phyloP scores from a whole-genome alignment of 371 early-diverging fungal species.

The Zychaea mexicana region DNA sequence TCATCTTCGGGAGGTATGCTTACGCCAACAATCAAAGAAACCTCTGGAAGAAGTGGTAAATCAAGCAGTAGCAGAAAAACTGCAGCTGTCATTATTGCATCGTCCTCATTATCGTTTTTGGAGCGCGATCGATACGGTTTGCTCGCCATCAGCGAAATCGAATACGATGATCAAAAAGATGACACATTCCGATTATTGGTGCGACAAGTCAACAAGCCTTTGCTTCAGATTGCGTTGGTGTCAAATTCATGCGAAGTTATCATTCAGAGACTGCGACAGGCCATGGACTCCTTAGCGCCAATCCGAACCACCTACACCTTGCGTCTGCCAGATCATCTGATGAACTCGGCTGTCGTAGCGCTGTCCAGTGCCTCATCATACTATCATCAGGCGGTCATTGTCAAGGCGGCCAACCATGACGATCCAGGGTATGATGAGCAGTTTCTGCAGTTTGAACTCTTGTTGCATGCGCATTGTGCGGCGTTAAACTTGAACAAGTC shows the following conservation, averaged over 20 bases:
- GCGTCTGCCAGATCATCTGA: slow-evolving; percentile 20
- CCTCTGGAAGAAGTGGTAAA: not conserved
- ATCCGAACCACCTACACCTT: slow-evolving; percentile 9
- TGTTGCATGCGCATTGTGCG: slow-evolving; percentile 40
- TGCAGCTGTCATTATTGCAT: not conserved
- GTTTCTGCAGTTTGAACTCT: slow-evolving; percentile 14
- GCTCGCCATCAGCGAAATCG: slow-evolving; percentile 30
- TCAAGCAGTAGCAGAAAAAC: not conserved
- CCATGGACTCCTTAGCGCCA: slow-evolving; percentile 28
- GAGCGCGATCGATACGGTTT: slow-evolving; percentile 45
- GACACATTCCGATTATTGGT: slow-evolving; percentile 38
- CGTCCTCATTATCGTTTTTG: not conserved
- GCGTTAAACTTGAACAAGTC: slow-evolving; percentile 44
- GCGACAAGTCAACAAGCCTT: slow-evolving; percentile 23
- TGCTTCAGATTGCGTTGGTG: slow-evolving; percentile 29
- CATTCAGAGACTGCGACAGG: slow-evolving; percentile 33
- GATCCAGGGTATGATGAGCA: slow-evolving; percentile 7
- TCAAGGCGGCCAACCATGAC: not conserved
- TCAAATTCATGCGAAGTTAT: slow-evolving; percentile 35
- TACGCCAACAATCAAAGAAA: slow-evolving; percentile 10
- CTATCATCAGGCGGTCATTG: not conserved
- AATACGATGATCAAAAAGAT: slow-evolving; percentile 28
- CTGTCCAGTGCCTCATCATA: not conserved
- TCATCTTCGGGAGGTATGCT: not conserved
- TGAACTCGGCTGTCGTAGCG: not conserved